These are phyloP conservation scores for Letharia columbiana DNA, from an alignment of 495 filamentous ascomycete genomes.

Conservation along the genomic window DNA sequence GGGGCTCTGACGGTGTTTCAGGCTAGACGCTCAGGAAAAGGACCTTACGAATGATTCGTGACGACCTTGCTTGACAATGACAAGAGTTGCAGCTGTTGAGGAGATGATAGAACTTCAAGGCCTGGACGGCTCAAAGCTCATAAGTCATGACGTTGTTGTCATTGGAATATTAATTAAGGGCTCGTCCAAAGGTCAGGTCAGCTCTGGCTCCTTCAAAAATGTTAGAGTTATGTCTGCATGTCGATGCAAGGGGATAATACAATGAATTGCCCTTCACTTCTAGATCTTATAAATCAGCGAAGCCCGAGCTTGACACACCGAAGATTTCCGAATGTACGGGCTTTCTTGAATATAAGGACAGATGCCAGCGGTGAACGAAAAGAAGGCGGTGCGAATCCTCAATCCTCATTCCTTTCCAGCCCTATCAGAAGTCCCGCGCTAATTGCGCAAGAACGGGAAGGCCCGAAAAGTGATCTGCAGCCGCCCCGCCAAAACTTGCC, in stretches of 20 bases:
- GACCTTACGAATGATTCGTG: neutral
- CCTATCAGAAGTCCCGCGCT: neutral
- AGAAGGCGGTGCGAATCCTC: neutral
- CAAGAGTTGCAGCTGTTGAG: neutral
- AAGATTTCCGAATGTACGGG: neutral
- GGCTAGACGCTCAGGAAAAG: neutral
- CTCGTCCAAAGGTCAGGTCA: neutral
- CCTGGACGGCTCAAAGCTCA: neutral
- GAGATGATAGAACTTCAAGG: neutral
- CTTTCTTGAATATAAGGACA: neutral
- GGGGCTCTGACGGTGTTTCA: neutral
- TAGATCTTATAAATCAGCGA: neutral
- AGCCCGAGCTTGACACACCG: neutral
- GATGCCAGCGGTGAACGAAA: neutral
- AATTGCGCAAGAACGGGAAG: neutral
- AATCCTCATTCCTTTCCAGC: neutral
- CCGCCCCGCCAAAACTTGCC: neutral
- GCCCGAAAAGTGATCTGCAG: neutral
- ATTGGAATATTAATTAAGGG: neutral
- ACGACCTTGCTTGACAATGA: neutral
- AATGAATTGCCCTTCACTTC: neutral
- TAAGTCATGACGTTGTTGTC: neutral
- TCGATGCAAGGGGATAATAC: neutral
- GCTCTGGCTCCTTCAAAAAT: neutral
- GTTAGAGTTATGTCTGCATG: neutral